Evolutionary conservation across 306 rosid species (phyloP).

Genomic region (Cicer cuneatum): DNA sequence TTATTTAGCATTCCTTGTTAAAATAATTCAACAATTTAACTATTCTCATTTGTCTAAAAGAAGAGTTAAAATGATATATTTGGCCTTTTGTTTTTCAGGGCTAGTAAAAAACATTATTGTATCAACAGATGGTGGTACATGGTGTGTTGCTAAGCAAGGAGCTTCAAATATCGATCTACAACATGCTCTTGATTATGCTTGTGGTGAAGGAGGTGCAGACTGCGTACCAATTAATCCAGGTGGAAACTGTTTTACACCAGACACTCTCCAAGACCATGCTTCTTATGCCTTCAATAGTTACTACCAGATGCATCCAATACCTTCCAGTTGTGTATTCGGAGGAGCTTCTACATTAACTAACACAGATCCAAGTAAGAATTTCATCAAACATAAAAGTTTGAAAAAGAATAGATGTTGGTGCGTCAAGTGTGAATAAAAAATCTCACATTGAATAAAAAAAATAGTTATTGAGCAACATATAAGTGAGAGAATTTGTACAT

Average conservation of each 20-base stretch:
- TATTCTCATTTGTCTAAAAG: slow-evolving; percentile 3
- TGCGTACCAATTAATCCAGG: slow-evolving; percentile 77
- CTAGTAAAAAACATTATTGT: background rate
- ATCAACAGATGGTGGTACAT: slow-evolving; percentile 67
- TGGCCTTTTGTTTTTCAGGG: slow-evolving; percentile 60
- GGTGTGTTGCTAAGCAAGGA: slow-evolving; percentile 80
- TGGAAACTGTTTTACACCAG: slow-evolving; percentile 77
- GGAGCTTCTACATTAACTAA: slow-evolving; percentile 70
- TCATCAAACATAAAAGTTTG: slow-evolving; percentile 15
- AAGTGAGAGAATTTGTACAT: no score
- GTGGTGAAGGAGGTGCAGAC: slow-evolving; percentile 89
- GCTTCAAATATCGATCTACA: slow-evolving; percentile 79
- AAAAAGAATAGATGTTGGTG: background rate
- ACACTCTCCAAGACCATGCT: slow-evolving; percentile 76
- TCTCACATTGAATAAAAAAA: no score
- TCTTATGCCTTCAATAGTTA: slow-evolving; percentile 88
- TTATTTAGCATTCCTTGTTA: no score
- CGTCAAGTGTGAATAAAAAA: no score
- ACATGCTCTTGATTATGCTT: slow-evolving; percentile 92
- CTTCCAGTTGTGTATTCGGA: slow-evolving; percentile 85
- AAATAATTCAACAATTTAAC: background rate
- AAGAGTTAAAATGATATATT: slow-evolving; percentile 27
- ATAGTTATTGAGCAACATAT: no score
- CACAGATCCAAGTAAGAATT: slow-evolving; percentile 89
- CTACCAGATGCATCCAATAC: slow-evolving; percentile 81